Evolutionary conservation across 2,329 filamentous ascomycete species (phyloP).

Genomic region (Chaetothyriales sp.): DNA sequence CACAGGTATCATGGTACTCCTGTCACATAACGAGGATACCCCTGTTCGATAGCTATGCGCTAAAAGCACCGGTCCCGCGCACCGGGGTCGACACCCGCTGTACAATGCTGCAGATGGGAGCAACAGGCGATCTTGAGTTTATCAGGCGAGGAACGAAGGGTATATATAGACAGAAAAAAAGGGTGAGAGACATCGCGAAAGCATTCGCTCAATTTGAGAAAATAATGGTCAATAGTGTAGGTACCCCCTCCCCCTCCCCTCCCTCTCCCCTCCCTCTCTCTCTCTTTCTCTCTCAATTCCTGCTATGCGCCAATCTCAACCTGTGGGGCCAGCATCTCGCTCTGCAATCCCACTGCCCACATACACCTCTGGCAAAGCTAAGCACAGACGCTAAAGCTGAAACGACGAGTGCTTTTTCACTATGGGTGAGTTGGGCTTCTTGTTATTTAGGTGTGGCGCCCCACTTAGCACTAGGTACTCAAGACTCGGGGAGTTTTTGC

Average conservation of each 20-base stretch:
- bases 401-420: too few relatives aligned
- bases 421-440: too few relatives aligned
- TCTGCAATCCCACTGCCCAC: too few relatives aligned
- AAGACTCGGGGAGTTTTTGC: too few relatives aligned
- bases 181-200: not conserved
- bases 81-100: not conserved
- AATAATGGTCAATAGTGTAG: not conserved
- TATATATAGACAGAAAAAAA: not conserved
- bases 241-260: not conserved
- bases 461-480: too few relatives aligned
- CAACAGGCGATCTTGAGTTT: not conserved
- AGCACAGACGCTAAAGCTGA: too few relatives aligned
- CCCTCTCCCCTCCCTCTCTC: not conserved
- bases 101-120: not conserved
- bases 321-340: too few relatives aligned
- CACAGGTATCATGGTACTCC: not conserved
- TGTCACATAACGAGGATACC: not conserved
- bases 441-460: too few relatives aligned
- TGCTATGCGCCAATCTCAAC: too few relatives aligned
- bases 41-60: not conserved
- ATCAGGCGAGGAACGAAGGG: not conserved
- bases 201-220: too few relatives aligned
- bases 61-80: not conserved
- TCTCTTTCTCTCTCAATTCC: not conserved
- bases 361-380: too few relatives aligned